These are phyloP conservation scores for Gossypium trilobum DNA, from an alignment of 441 rosid species.

Conservation along the genomic window DNA sequence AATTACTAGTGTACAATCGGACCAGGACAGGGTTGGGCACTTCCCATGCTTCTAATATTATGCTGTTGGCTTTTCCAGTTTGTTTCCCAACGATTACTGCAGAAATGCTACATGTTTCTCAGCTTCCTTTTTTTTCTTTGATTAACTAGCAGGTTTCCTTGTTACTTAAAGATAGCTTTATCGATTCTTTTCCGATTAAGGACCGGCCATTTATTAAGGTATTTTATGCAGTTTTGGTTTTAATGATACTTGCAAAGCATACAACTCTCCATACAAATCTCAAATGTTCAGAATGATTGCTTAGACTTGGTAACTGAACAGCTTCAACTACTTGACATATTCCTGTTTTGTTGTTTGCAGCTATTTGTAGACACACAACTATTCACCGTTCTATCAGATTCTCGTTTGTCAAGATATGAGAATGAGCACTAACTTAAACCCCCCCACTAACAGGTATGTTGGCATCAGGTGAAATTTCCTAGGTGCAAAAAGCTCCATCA, in stretches of 20 bases:
- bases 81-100: background rate
- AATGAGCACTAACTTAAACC: conserved; percentile 22
- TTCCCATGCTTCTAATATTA: conserved; percentile 5
- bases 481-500: background rate
- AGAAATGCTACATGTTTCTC: background rate
- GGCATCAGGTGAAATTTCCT: background rate
- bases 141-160: conserved; percentile 61
- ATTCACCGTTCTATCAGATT: conserved; percentile 70
- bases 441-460: background rate
- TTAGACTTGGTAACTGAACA: background rate
- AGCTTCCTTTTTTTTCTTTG: conserved; percentile 10
- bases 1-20: conserved; percentile 88
- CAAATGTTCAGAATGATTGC: background rate
- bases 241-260: background rate
- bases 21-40: conserved; percentile 74
- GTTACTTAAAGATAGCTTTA: conserved; percentile 85
- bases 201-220: conserved; percentile 84
- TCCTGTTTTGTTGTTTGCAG: conserved; percentile 32
- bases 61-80: background rate
- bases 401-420: conserved; percentile 71
- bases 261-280: background rate
- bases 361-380: conserved; percentile 78
- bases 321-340: background rate
- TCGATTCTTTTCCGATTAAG: conserved; percentile 72
- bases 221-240: conserved; percentile 6